Evolutionary conservation across 192 early-diverging fungal species (phyloP), one percentile per base, ranked within the genome.

Genomic region (Dissophora ornata): DNA sequence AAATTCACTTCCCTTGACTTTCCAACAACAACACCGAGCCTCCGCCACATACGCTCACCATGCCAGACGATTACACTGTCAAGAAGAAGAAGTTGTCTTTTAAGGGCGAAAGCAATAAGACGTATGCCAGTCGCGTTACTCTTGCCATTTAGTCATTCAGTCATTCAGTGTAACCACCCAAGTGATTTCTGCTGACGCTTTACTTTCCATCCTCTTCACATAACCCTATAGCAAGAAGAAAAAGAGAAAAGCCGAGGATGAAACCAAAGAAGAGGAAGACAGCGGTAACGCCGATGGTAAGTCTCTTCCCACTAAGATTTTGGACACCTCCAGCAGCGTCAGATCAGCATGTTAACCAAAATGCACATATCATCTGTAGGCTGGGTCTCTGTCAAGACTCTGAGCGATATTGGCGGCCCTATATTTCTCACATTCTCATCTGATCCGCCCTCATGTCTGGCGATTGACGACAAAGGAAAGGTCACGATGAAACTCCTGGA

Each of bases 341-440:
- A n/a, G n/a, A n/a, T n/a, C n/a, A n/a, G n/a, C n/a, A n/a, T n/a
- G n/a, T n/a, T n/a, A n/a, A n/a, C n/a, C n/a, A n/a, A n/a, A n/a
- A n/a, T n/a, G n/a, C n/a, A n/a, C n/a, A n/a, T n/a, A n/a, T n/a
- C n/a, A n/a, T n/a, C n/a, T 54, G 1, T n/a, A 60, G 92, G 91
- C 24, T 94, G 92, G 92, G 84, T 91, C 26, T 40, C 69, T 19
- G 83, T 81, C 4, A 85, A 86, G n/a, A 25, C 80, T 3, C 30
- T 89, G 30, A 89, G 84, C 6, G 91, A 94, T 62, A 75, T 94
- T 4, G 81, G 82, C 18, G 92, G 92, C 0, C 92, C 92, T 22
- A 57, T 92, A 18, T 87, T 92, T 34, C 80, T 92, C 33, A 84
- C 90, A 25, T 80, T 88, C 52, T 84, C 87, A 16, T 87, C 81